Percentiles rank a stretch among this genome's conserved stretches.
Conservation (phyloP, 2,329 filamentous ascomycete genomes). For the Talaromyces pinophilus region DNA sequence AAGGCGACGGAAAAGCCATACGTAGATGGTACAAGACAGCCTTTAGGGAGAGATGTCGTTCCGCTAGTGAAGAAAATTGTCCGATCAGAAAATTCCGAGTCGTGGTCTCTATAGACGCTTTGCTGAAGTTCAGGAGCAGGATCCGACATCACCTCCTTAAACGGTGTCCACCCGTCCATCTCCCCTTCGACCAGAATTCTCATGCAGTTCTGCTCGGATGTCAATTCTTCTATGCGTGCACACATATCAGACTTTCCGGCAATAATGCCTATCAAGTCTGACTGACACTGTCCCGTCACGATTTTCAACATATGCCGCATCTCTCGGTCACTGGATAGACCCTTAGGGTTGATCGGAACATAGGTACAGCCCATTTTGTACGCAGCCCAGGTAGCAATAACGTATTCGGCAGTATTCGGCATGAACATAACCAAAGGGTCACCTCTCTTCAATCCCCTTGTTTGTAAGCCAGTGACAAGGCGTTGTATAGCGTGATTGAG, state of each 20-base stretch:
- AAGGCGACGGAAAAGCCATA: conserved; percentile 8
- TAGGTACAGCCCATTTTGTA: conserved; percentile 6
- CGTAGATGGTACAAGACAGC: conserved; percentile 3
- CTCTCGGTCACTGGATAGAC: background rate
- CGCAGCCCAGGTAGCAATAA: conserved; percentile 8
- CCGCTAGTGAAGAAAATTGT: conserved; percentile 7
- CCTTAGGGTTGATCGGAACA: conserved; percentile 4
- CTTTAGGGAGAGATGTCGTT: conserved; percentile 2
- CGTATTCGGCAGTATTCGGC: conserved; percentile 9
- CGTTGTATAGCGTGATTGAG: conserved; percentile 1
- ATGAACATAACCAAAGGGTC: conserved; percentile 6
- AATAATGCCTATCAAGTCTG: background rate
- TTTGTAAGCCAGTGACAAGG: conserved; percentile 8
- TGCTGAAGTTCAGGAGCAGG: background rate
- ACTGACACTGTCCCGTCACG: conserved; percentile 3
- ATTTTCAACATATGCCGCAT: conserved; percentile 1
- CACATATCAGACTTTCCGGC: conserved; percentile 5
- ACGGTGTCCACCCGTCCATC: conserved; percentile 4
- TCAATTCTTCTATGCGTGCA: conserved; percentile 1
- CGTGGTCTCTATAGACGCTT: background rate
- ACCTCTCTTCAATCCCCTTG: background rate
- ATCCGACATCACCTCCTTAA: conserved; percentile 11
- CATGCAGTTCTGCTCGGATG: background rate
- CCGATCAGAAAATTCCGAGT: background rate
- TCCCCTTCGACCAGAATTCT: conserved; percentile 8